Evolutionary conservation across 2,329 filamentous ascomycete species (phyloP).

Genomic region (Exophiala calicioides): DNA sequence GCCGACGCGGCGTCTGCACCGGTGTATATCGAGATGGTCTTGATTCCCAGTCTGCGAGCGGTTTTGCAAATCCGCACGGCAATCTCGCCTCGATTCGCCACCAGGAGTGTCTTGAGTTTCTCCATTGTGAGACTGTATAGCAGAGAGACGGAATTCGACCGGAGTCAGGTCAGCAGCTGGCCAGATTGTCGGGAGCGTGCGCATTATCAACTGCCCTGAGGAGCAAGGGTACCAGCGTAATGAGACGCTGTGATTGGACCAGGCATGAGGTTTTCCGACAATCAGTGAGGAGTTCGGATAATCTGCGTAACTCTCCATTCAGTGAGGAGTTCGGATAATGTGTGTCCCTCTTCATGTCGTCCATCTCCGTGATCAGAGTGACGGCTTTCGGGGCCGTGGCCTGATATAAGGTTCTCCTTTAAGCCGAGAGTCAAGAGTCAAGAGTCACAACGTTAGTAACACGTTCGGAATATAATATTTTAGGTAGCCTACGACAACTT

Average conservation of each 20-base stretch:
- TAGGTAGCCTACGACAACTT: too few species aligned
- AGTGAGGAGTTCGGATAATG: constrained; percentile 7
- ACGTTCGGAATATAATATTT: too few species aligned
- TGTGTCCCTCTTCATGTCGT: constrained; percentile 7
- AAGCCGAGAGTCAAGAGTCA: too few species aligned
- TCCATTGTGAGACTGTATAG: constrained; percentile 34
- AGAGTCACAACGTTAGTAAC: too few species aligned
- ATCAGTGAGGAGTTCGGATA: constrained; percentile 10
- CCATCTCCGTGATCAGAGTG: constrained; percentile 21
- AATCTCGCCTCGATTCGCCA: constrained; percentile 63
- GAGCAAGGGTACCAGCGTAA: not conserved
- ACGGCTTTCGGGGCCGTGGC: constrained; percentile 8
- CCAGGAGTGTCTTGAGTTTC: constrained; percentile 52
- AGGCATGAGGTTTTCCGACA: too few species aligned
- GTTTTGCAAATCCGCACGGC: constrained; percentile 55
- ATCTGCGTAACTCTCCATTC: not conserved
- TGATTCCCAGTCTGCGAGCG: constrained; percentile 45
- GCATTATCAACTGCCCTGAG: constrained; percentile 5
- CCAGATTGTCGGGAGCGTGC: not conserved
- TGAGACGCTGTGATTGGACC: constrained; percentile 11
- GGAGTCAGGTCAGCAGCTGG: not conserved
- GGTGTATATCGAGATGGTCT: constrained; percentile 59
- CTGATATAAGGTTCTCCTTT: constrained; percentile 4
- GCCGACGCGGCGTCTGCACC: constrained; percentile 55
- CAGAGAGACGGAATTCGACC: not conserved